Conservation (phyloP, 495 filamentous ascomycete genomes). For the Tuber borchii region DNA sequence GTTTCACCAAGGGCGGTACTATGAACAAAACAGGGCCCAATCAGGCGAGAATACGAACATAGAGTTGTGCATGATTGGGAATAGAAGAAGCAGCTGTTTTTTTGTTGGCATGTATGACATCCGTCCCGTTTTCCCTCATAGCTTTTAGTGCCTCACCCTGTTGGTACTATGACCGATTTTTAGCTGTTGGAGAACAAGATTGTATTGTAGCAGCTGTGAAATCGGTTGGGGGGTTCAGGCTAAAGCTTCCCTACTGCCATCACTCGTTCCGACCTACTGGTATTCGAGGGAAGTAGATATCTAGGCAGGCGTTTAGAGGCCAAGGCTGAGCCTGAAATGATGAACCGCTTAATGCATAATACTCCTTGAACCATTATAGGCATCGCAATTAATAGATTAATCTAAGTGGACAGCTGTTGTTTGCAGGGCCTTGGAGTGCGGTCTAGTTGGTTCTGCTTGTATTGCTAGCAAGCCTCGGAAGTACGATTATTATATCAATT, state of each 20-base stretch:
- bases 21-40: too few relatives aligned
- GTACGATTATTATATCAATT: slow-evolving; percentile 17
- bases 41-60: too few relatives aligned
- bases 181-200: too few relatives aligned
- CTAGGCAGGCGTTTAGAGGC: slow-evolving; percentile 11
- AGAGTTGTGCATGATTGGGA: too few relatives aligned
- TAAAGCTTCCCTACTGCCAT: slow-evolving; percentile 7
- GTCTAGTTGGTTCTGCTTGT: slow-evolving; percentile 29
- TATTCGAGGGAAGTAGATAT: slow-evolving; percentile 36
- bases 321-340: slow-evolving; percentile 10
- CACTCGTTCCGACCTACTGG: neutral
- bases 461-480: slow-evolving; percentile 14
- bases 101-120: too few relatives aligned
- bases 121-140: too few relatives aligned
- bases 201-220: slow-evolving; percentile 37
- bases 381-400: neutral
- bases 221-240: slow-evolving; percentile 47
- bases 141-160: too few relatives aligned
- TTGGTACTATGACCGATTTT: too few relatives aligned
- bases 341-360: neutral
- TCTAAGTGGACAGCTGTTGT: slow-evolving; percentile 29
- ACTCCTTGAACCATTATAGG: neutral
- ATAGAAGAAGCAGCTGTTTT: too few relatives aligned
- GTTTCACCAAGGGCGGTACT: too few relatives aligned
- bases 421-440: slow-evolving; percentile 28